Base-by-base conservation (phyloP, 768 basidiomycete genomes). In the Coprinopsis sp. region DNA sequence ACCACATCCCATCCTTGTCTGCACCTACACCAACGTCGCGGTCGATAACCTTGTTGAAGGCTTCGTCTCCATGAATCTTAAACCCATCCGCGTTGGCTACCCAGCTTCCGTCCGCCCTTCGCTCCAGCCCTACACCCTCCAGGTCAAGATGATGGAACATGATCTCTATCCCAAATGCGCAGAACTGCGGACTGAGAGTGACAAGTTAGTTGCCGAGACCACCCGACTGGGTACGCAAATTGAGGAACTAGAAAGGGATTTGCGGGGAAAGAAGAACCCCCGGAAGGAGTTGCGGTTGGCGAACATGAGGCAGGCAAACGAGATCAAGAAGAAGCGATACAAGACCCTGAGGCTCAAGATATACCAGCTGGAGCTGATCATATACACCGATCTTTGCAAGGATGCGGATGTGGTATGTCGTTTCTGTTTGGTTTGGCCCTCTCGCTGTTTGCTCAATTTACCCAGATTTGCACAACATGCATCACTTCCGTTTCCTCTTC, bases 11-110 rank as follows among this genome's bases (percentile, higher is more conserved):
- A 71, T 95, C 31, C 77, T 97, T 12, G 85, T 95, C n/a, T 90
- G 89, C 62, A 93, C 93, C 0, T 95, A 89, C 59, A 96, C 94
- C 31, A 94, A 96, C 54, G 88, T 82, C 16, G 92, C 94, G 0
- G 91, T 94, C 16, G 92, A 96, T 60, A 90, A 94, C 54, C 79
- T 96, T 7, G 80, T 93, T 29, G 82, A 86, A 58, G 87, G 87
- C 0, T 71, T 93, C 21, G 72, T 71, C 7, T 63, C 66, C 6
- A 69, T 74, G 1, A 78, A 80, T 3, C 62, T 94, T 37, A 81
- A 80, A 51, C 84, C 92, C 1, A 65, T 95, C 1, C 86, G 94
- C 2, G 73, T 92, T 18, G 91, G 89, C 3, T 78, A 73, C 34
- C 72, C 69, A 10, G 79, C 78, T 19, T 76, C 76, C 38, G 77